Evolutionary conservation across 108 stramenopile genomes (phyloP).

Genomic region (Fistulifera solaris): DNA sequence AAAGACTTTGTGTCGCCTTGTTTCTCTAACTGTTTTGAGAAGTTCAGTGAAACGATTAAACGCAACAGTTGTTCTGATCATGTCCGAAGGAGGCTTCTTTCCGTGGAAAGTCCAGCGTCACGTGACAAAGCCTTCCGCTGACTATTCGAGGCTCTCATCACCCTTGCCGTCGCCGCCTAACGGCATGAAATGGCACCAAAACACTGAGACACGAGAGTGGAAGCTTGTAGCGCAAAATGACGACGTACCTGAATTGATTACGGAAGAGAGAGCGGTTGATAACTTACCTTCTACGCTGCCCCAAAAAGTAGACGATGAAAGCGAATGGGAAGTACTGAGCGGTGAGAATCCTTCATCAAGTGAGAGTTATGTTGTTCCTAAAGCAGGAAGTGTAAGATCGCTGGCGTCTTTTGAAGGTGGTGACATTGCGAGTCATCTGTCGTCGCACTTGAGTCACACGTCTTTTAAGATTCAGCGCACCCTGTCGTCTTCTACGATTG

Average conservation of each 20-base stretch:
- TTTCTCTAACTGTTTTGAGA: too few species aligned
- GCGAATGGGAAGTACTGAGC: neutral
- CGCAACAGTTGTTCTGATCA: too few species aligned
- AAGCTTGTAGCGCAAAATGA: neutral
- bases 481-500: constrained; percentile 28
- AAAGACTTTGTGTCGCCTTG: too few species aligned
- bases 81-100: neutral
- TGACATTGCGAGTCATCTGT: neutral
- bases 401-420: neutral
- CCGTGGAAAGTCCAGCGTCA: neutral
- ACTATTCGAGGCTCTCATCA: neutral
- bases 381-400: constrained; percentile 1
- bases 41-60: too few species aligned
- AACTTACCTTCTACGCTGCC: neutral
- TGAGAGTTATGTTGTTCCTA: neutral
- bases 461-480: constrained; percentile 35
- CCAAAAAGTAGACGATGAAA: neutral
- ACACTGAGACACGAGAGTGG: constrained; percentile 11
- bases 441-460: neutral
- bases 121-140: neutral
- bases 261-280: neutral
- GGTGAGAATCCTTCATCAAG: neutral
- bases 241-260: neutral
- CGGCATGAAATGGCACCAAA: constrained; percentile 12
- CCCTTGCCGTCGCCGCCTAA: constrained; percentile 10